phyloP scores from a whole-genome alignment of 208 protist genomes.

The Trypanosoma rangeli region DNA sequence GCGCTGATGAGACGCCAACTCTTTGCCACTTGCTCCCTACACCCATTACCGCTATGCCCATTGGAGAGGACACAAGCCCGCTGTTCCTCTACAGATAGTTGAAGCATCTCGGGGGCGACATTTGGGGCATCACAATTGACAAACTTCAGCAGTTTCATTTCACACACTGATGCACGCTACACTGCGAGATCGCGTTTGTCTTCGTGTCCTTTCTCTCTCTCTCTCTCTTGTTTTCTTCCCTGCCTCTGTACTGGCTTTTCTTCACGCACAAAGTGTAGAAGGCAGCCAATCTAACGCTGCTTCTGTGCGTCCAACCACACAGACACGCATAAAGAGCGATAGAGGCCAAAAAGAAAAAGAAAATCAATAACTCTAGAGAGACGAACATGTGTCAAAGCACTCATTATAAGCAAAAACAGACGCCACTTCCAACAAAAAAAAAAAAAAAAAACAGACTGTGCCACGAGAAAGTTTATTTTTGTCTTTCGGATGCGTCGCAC shows the following conservation, averaged over 20 bases:
- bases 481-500: too few relatives aligned
- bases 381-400: too few relatives aligned
- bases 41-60: background rate
- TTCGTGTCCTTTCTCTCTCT: background rate
- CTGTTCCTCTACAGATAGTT: slow-evolving; percentile 15
- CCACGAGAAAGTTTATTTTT: too few relatives aligned
- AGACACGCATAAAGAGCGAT: background rate
- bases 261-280: background rate
- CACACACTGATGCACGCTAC: background rate
- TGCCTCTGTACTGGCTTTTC: background rate
- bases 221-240: background rate
- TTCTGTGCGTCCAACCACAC: background rate
- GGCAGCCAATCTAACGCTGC: background rate
- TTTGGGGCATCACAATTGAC: slow-evolving; percentile 73
- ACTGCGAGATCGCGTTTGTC: background rate
- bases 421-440: too few relatives aligned
- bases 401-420: too few relatives aligned
- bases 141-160: slow-evolving; percentile 84
- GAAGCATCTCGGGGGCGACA: slow-evolving; percentile 37
- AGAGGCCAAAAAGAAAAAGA: background rate
- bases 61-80: slow-evolving; percentile 9
- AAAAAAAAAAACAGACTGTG: too few relatives aligned
- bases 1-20: slow-evolving; percentile 19
- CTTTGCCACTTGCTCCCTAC: background rate
- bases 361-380: background rate